Evolutionary conservation across 179 eudicot genomes (phyloP), one percentile per base, ranked within the genome.

Genomic region (Silene coronaria): DNA sequence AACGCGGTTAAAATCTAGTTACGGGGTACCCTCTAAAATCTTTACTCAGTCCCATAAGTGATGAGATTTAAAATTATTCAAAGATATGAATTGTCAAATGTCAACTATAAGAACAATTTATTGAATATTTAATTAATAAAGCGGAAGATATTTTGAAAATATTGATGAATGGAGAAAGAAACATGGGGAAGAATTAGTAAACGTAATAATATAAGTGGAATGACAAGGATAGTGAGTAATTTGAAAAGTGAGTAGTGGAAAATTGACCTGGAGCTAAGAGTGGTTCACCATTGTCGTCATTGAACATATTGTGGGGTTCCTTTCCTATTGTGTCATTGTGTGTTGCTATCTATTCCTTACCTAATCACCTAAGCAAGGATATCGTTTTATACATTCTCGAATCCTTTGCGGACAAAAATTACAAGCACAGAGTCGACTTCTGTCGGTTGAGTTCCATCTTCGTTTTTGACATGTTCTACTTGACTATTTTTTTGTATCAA

Each of bases 171-270:
- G 8, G 14, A 67, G 22, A 36, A 36, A 19, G 70, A 34, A 22
- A 68, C 2, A 23, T 13, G 32, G 22, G 32, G 23, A 34, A 68
- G 55, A 45, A 68, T 68, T 42, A 9, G 57, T 42, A 19, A 38
- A 22, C 55, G 11, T 22, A 58, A 51, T 51, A 17, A 51, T 38
- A 64, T 67, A n/a, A 65, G 70, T 34, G 48, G 70, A 67, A 67
- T 67, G 70, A 67, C 51, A 67, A 67, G 22, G 70, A 67, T 67
- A 34, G 70, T 67, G 16, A 34, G 22, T 67, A 34, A 34, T 45
- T 34, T 9, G 48, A 67, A 34, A 13, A 38, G 0, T 6, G 21
- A 14, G 74, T 53, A 51, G 12, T 48, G 62, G 38, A 70, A 70
- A 48, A 32, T 70, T 70, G 74, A 70, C 42, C 16, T 45, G 16